Conservation (phyloP, 1,284 basidiomycete species). For the Limonomyces culmigenus region DNA sequence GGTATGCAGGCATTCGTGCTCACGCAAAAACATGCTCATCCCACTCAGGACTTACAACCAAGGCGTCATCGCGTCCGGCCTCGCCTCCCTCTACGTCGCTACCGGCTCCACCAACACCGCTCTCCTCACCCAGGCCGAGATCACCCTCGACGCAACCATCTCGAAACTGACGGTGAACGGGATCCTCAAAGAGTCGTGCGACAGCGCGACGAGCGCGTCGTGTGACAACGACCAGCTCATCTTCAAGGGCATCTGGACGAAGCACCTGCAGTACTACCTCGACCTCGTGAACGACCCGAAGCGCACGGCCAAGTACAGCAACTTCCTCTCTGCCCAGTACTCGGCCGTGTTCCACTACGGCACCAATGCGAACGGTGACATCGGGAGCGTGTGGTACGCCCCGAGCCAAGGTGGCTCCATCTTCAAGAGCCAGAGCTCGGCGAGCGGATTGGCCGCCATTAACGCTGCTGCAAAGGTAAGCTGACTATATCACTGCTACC, state of each 20-base stretch:
- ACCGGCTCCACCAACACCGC: constrained; percentile 17
- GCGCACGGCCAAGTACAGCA: constrained; percentile 13
- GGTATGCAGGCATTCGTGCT: neutral
- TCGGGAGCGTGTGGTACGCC: constrained; percentile 22
- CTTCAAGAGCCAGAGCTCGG: constrained; percentile 20
- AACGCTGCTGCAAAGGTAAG: constrained; percentile 20
- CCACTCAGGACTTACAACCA: constrained; percentile 41
- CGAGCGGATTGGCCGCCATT: constrained; percentile 21
- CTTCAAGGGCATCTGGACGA: constrained; percentile 15
- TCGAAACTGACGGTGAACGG: constrained; percentile 18
- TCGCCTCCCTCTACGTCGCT: constrained; percentile 24
- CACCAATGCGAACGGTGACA: constrained; percentile 25
- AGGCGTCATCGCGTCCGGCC: constrained; percentile 33
- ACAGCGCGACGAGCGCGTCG: constrained; percentile 19
- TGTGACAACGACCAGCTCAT: constrained; percentile 32
- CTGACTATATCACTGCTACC: too few relatives aligned
- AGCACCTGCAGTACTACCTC: constrained; percentile 16
- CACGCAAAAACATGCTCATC: constrained; percentile 13
- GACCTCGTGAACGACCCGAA: constrained; percentile 11
- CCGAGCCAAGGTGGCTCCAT: constrained; percentile 23
- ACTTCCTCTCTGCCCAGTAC: constrained; percentile 13
- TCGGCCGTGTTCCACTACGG: constrained; percentile 11
- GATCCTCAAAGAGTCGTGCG: constrained; percentile 34
- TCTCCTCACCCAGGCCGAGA: constrained; percentile 28
- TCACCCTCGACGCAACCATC: constrained; percentile 34